Base-by-base conservation (phyloP, 352 stramenopile species). In the Pythium insidiosum region DNA sequence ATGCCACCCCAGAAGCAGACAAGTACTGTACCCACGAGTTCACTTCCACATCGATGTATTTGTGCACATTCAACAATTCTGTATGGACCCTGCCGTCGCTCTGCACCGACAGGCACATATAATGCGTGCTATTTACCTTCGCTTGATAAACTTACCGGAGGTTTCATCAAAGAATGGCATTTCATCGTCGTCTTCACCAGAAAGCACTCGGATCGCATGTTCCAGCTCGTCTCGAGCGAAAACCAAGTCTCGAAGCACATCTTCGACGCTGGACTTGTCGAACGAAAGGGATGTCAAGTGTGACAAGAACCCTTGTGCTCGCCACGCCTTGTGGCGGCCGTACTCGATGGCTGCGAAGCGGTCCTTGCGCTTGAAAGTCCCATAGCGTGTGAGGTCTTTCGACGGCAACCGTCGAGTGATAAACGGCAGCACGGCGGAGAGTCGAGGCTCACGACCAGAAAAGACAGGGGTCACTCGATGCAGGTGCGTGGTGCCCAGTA, bases 351-450 rank as follows among this genome's bases (percentile, higher is more conserved):
- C 31, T 2, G 50, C 50, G 15, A 58, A 58, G 15, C 50, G 50
- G 50, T 58, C 50, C 31, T 58, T 52, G 38, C 50, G 50, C 44
- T 52, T 58, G 43, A 58, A 58, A 24, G 50, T 58, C 21, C 50
- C 50, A 34, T 49, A 58, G 9, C 50, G 43, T 13, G 50, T 58
- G 13, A 58, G 38, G 28, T 58, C 50, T 12, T 52, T 52, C 21
- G 50, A 58, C 15, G 50, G 50, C 38, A 58, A 22, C 19, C 42
- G 37, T 5, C 50, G 36, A 6, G 50, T 58, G 31, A 58, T 58
- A 24, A 52, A 58, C 11, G 50, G 50, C 25, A 58, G 43, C 38
- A 58, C 50, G 5, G 50, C 50, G 18, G 50, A 58, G 12, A 58
- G 50, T 11, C 50, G 50, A 2, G 50, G 43, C 23, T 21, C 43